Evolutionary conservation across 164 flowering plant species (phyloP), one percentile per base, ranked within the genome.

Genomic region (Dillenia suffruticosa): DNA sequence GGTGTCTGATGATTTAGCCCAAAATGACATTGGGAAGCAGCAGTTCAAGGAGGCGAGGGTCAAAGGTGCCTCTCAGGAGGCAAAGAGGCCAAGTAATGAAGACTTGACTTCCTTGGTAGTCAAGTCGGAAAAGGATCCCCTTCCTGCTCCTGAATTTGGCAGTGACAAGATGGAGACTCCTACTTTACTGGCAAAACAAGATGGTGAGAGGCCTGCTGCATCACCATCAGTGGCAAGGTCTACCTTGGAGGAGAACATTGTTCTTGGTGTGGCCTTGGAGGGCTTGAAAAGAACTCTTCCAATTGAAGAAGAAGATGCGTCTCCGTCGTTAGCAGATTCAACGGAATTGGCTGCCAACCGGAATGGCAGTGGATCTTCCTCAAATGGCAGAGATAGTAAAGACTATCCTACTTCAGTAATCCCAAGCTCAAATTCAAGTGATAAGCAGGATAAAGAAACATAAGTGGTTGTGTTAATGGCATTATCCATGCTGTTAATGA

Each of bases 241-340:
- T 19, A 60, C 77, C 44, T 70, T 84, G 66, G 89, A 84, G 61
- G 94, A 88, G 58, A 88, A 88, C 66, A 79, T 85, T 65, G 81
- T 88, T 65, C 83, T 88, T 46, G 87, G 87, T 19, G 94, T 88
- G 61, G 94, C 90, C 24, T 57, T 88, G 40, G 90, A 88, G 16
- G 90, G 94, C 46, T 79, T 90, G 5, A 88, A 78, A 63, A 68
- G 86, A 32, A 84, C 86, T 0, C 90, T 93, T 13, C 97, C 98
- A 16, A 90, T 93, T 46, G 98, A 87, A 68, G 96, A 85, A 49
- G 95, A 50, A 71, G 64, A 32, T 47, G 54, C 82, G 12, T 47
- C 77, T 44, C 79, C 61, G 8, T 44, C 67, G 24, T 57, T 74
- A 12, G 64, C 66, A 24, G 89, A 84, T 47, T 69, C 12, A 8